Conservation (phyloP, 2,329 filamentous ascomycete genomes). For the Aspergillus sp. region DNA sequence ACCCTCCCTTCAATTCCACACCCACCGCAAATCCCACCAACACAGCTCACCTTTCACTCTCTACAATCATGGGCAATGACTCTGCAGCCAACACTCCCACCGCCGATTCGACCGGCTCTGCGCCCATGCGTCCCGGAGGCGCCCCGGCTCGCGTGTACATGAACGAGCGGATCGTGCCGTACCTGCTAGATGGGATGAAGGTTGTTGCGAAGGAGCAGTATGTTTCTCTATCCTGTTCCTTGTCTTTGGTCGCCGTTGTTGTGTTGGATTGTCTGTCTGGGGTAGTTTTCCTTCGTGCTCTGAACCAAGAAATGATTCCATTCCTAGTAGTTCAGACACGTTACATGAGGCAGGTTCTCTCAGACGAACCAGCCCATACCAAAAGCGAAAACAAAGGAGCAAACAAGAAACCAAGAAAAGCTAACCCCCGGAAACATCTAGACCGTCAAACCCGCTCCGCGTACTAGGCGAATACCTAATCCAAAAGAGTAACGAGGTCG, state of each 20-base stretch:
- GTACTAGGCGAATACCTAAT: constrained; percentile 70
- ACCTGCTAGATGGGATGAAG: constrained; percentile 74
- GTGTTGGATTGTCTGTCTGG: neutral
- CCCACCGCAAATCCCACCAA: constrained; percentile 4
- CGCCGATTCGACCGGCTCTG: constrained; percentile 32
- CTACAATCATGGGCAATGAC: constrained; percentile 21
- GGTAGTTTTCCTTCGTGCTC: neutral
- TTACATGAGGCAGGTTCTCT: too few relatives aligned
- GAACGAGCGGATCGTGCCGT: constrained; percentile 68
- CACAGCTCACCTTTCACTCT: neutral
- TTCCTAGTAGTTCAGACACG: neutral
- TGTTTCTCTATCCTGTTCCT: constrained; percentile 31
- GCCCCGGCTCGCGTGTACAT: constrained; percentile 70
- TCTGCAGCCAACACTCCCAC: constrained; percentile 21
- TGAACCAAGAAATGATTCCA: neutral
- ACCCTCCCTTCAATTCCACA: neutral
- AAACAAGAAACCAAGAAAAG: neutral
- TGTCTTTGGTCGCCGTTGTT: neutral
- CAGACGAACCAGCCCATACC: too few relatives aligned
- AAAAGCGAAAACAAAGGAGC: too few relatives aligned
- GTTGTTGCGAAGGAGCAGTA: constrained; percentile 68
- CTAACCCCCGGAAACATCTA: constrained; percentile 20
- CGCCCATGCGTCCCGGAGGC: constrained; percentile 61
- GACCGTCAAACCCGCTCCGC: constrained; percentile 67
- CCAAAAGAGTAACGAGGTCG: constrained; percentile 65